Percentiles rank a stretch among this genome's conserved stretches.
phyloP scores from a whole-genome alignment of 805 yeast genomes.

The Ogataea parapolymorpha region DNA sequence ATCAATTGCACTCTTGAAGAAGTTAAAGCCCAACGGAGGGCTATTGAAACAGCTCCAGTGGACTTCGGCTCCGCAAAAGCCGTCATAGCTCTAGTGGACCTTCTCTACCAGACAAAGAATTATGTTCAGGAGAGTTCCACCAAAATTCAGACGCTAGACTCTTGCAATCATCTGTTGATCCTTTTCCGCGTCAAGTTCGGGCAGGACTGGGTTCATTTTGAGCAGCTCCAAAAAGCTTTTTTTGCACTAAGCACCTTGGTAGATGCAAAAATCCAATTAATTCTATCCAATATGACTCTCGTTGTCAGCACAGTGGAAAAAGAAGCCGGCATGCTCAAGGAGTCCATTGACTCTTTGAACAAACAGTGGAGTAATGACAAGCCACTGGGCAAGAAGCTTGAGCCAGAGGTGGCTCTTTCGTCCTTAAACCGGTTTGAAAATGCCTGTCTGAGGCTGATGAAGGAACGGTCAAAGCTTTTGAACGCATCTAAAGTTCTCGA shows the following conservation, averaged over 20 bases:
- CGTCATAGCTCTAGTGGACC: conserved; percentile 37
- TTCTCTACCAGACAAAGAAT: conserved; percentile 34
- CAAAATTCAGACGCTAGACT: conserved; percentile 21
- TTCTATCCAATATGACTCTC: conserved; percentile 38
- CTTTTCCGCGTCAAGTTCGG: conserved; percentile 48
- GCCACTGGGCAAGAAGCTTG: conserved; percentile 42
- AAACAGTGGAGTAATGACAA: conserved; percentile 48
- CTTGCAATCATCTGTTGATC: conserved; percentile 30
- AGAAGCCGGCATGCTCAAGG: conserved; percentile 38
- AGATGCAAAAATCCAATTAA: conserved; percentile 25
- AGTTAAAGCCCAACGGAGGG: conserved; percentile 33
- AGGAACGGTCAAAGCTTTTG: conserved; percentile 21
- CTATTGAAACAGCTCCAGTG: conserved; percentile 35
- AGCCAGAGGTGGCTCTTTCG: conserved; percentile 43
- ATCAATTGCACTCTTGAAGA: conserved; percentile 32
- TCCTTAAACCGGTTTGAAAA: conserved; percentile 30
- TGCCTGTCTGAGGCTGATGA: conserved; percentile 10
- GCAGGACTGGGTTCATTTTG: conserved; percentile 54
- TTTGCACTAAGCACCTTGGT: conserved; percentile 40
- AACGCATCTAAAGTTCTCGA: conserved; percentile 36
- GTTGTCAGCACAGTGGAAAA: conserved; percentile 40
- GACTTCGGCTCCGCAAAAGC: conserved; percentile 39
- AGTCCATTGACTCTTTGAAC: conserved; percentile 29
- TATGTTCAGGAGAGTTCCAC: conserved; percentile 22
- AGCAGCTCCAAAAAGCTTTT: conserved; percentile 56